A percentile compares a stretch with the other conserved stretches of the same genome.
Conservation (phyloP, 805 yeast genomes). For the Candida lessepsii region DNA sequence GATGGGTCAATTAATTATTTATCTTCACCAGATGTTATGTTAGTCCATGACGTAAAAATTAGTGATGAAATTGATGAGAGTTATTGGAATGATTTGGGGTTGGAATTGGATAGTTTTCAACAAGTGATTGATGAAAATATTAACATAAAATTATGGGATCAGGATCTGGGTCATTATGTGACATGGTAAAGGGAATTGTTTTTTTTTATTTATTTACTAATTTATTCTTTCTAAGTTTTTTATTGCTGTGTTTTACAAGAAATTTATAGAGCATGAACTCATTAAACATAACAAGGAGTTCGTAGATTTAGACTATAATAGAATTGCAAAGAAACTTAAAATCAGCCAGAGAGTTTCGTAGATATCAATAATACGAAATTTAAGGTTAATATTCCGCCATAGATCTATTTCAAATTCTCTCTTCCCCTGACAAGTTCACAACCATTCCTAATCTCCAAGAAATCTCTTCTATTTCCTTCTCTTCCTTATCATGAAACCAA, state of each 20-base stretch:
- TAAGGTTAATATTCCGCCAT: too few species aligned
- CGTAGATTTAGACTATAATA: too few species aligned
- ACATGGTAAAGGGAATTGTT: too few species aligned
- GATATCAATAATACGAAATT: too few species aligned
- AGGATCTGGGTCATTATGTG: conserved; percentile 8
- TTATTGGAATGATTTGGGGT: conserved; percentile 7
- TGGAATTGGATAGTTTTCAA: conserved; percentile 9
- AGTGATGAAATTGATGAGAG: conserved; percentile 2
- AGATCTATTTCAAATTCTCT: too few species aligned
- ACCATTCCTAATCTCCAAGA: conserved; percentile 17
- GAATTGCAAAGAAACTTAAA: too few species aligned
- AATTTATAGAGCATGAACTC: too few species aligned
- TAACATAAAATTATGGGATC: conserved; percentile 12
- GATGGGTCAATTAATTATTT: background rate
- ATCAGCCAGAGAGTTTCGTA: too few species aligned
- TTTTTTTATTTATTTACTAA: too few species aligned
- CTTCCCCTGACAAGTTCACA: conserved; percentile 5
- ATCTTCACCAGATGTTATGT: background rate
- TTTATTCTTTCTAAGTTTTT: too few species aligned
- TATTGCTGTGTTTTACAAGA: too few species aligned
- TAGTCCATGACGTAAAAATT: background rate
- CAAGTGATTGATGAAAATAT: conserved; percentile 10
- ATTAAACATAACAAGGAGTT: too few species aligned
- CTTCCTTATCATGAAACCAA: conserved; percentile 14
- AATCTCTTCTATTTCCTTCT: conserved; percentile 9